phyloP scores from a whole-genome alignment of 208 protist species.

The Crithidia thermophila region DNA sequence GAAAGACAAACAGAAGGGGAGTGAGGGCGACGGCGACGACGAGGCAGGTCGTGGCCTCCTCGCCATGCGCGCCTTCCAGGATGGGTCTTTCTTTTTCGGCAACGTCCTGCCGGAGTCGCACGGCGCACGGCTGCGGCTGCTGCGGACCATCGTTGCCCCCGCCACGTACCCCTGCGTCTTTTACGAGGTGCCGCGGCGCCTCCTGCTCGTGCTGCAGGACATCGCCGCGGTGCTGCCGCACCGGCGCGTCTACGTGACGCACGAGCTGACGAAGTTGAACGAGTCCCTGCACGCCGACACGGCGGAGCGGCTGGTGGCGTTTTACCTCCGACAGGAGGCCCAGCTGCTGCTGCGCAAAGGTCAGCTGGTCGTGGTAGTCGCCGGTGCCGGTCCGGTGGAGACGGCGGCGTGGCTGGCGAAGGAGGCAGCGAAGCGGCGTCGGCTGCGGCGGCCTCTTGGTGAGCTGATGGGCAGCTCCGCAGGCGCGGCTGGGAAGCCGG shows the following conservation, averaged over 20 bases:
- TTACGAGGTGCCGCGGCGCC: conserved; percentile 86
- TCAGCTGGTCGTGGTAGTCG: conserved; percentile 84
- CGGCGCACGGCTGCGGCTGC: conserved; percentile 63
- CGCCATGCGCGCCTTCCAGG: conserved; percentile 34
- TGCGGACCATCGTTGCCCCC: conserved; percentile 64
- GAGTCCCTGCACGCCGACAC: conserved; percentile 88
- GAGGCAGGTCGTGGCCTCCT: background rate
- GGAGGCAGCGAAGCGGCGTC: conserved; percentile 59
- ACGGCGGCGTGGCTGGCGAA: conserved; percentile 57
- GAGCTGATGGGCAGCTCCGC: conserved; percentile 32
- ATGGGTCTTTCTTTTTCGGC: conserved; percentile 90
- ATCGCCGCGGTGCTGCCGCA: conserved; percentile 72
- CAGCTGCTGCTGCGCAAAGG: conserved; percentile 75
- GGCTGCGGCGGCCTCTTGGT: conserved; percentile 48
- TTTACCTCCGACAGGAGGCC: conserved; percentile 78
- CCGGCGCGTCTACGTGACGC: conserved; percentile 77
- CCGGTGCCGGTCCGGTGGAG: conserved; percentile 65
- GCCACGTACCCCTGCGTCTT: conserved; percentile 81
- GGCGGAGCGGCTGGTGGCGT: conserved; percentile 64
- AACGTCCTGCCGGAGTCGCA: conserved; percentile 77
- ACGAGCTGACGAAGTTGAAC: conserved; percentile 92
- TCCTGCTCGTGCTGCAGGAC: conserved; percentile 82
- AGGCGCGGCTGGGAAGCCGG: too few species aligned
- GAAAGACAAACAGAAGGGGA: background rate
- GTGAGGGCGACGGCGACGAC: background rate